A percentile compares a stretch with the other conserved stretches of the same genome.
Conservation (phyloP, 1,284 basidiomycete genomes). For the Singerocomus inundabilis region DNA sequence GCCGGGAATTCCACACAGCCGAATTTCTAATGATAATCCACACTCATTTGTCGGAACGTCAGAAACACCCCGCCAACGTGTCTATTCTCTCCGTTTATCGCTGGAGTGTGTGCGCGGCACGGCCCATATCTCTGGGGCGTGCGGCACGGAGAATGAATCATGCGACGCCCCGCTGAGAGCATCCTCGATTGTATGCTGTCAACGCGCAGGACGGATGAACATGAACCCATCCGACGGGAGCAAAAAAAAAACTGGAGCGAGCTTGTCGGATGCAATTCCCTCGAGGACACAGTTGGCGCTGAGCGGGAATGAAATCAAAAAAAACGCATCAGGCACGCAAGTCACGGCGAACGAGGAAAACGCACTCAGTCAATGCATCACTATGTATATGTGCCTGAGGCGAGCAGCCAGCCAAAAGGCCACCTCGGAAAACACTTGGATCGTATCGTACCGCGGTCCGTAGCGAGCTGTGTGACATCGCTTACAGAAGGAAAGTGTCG, state of each 20-base stretch:
- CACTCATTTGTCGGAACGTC: slow-evolving; percentile 24
- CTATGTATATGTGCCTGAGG: slow-evolving; percentile 72
- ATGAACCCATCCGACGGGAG: no score
- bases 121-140: slow-evolving; percentile 22
- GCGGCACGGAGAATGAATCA: slow-evolving; percentile 25
- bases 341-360: slow-evolving; percentile 33
- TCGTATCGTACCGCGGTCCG: slow-evolving; percentile 38
- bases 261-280: slow-evolving; percentile 70
- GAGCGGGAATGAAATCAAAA: slow-evolving; percentile 32
- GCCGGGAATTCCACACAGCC: slow-evolving; percentile 15
- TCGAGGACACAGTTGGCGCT: slow-evolving; percentile 86
- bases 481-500: no score
- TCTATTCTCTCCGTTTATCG: slow-evolving; percentile 30
- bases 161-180: slow-evolving; percentile 38
- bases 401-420: slow-evolving; percentile 66
- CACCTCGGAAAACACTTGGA: slow-evolving; percentile 57
- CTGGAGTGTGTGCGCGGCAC: slow-evolving; percentile 16
- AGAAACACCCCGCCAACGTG: slow-evolving; percentile 32
- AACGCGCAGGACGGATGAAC: slow-evolving; percentile 64
- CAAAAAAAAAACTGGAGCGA: slow-evolving; percentile 38
- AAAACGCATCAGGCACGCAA: slow-evolving; percentile 24
- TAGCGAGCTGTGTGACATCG: no score
- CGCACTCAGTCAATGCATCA: slow-evolving; percentile 80
- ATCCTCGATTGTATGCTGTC: slow-evolving; percentile 56
- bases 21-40: slow-evolving; percentile 34